A percentile compares a stretch with the other conserved stretches of the same genome.
Conservation (phyloP, 2,329 filamentous ascomycete species). For the Sporothrix mexicana region DNA sequence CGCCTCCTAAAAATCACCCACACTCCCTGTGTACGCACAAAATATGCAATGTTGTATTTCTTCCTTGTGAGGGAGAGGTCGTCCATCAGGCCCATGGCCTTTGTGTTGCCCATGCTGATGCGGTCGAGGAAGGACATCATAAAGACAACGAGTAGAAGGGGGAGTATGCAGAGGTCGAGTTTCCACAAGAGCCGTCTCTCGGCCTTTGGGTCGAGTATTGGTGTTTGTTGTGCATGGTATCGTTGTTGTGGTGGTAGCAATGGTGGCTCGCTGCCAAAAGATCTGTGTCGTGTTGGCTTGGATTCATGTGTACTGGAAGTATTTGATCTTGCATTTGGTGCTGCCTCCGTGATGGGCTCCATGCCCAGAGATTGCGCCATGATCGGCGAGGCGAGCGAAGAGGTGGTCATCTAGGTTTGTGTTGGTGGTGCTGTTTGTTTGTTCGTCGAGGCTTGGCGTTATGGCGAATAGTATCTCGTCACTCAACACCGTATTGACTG, state of each 20-base stretch:
- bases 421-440: neutral
- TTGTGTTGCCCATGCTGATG: slow-evolving; percentile 35
- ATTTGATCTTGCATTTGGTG: neutral
- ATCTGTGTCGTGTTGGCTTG: neutral
- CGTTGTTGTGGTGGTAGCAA: slow-evolving; percentile 3
- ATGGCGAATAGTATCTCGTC: neutral
- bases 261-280: neutral
- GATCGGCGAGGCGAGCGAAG: neutral
- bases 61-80: slow-evolving; percentile 40
- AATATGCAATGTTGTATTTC: slow-evolving; percentile 49
- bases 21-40: neutral
- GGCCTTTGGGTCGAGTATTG: slow-evolving; percentile 4
- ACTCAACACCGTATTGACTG: neutral
- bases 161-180: slow-evolving; percentile 31
- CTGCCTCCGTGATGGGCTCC: neutral
- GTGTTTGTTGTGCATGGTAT: neutral
- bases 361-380: neutral
- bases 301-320: neutral
- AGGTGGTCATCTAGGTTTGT: neutral
- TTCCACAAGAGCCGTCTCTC: slow-evolving; percentile 33
- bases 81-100: slow-evolving; percentile 27
- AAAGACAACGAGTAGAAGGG: slow-evolving; percentile 19
- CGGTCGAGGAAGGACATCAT: slow-evolving; percentile 34
- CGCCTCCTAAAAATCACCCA: no score
- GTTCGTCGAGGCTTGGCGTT: neutral